phyloP scores from a whole-genome alignment of 352 stramenopile species.

The Bremia lactucae region DNA sequence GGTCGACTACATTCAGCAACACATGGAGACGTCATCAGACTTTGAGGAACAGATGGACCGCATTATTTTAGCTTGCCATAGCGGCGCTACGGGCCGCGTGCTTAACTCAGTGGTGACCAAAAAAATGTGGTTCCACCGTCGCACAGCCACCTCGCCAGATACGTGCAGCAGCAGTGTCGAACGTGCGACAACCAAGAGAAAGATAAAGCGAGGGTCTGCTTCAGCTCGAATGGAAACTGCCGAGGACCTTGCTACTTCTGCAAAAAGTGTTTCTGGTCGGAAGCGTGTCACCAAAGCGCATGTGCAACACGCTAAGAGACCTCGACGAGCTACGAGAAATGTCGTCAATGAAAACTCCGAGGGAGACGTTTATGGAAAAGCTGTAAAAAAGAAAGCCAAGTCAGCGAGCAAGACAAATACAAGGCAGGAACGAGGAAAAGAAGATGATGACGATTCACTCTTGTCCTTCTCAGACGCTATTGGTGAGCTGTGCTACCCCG shows the following conservation, averaged over 20 bases:
- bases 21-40: conserved; percentile 44
- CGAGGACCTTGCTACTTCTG: conserved; percentile 14
- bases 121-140: conserved; percentile 43
- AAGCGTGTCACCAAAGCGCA: conserved; percentile 13
- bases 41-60: conserved; percentile 49
- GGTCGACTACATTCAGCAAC: conserved; percentile 45
- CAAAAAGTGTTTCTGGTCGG: conserved; percentile 4
- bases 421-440: conserved; percentile 4
- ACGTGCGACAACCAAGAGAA: conserved; percentile 6
- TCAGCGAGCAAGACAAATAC: conserved; percentile 1
- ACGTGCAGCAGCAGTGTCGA: conserved; percentile 2
- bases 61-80: conserved; percentile 58
- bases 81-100: conserved; percentile 36
- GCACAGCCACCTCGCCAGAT: conserved; percentile 4
- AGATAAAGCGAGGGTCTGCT: conserved; percentile 9
- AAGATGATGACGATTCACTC: conserved; percentile 12
- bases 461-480: conserved; percentile 35
- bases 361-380: conserved; percentile 11
- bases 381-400: conserved; percentile 9
- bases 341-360: conserved; percentile 13
- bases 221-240: neutral
- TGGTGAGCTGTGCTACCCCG: conserved; percentile 49
- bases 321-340: conserved; percentile 12
- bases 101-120: conserved; percentile 48
- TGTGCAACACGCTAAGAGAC: conserved; percentile 15